Conservation (phyloP, 306 rosid genomes). For the Quercus engelmannii region DNA sequence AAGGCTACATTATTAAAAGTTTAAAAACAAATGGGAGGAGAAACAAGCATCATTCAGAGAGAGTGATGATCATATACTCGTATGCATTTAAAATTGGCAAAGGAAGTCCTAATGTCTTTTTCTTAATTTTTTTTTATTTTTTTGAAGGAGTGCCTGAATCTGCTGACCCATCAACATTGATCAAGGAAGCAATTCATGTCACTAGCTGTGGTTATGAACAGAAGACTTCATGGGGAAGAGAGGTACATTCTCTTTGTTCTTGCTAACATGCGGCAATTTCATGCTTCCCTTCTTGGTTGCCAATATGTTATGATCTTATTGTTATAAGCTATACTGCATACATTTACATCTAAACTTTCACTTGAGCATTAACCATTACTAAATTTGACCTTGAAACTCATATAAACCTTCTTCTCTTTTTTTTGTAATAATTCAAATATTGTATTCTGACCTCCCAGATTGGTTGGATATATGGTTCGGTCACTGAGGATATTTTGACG, state of each 20-base stretch:
- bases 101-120: too few species aligned
- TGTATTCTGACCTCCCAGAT: conserved; percentile 46
- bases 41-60: not conserved
- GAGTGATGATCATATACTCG: not conserved
- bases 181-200: conserved; percentile 97
- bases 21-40: not conserved
- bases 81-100: not conserved
- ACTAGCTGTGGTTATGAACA: conserved; percentile 92
- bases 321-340: not conserved
- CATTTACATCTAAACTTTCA: conserved; percentile 1
- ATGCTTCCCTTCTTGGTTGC: not conserved
- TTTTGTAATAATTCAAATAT: conserved; percentile 11
- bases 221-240: conserved; percentile 98
- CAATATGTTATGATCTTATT: not conserved
- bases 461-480: conserved; percentile 98
- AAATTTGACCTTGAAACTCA: not conserved
- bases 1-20: not conserved
- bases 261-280: not conserved
- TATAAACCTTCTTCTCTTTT: not conserved
- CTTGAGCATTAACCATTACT: conserved; percentile 1
- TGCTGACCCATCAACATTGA: conserved; percentile 65
- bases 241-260: conserved; percentile 40
- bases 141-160: conserved; percentile 85
- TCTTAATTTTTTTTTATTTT: too few species aligned
- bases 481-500: conserved; percentile 92